These are phyloP conservation scores for Paramecium tetraurelia DNA, from an alignment of 73 alveolate genomes.

Conservation along the genomic window DNA sequence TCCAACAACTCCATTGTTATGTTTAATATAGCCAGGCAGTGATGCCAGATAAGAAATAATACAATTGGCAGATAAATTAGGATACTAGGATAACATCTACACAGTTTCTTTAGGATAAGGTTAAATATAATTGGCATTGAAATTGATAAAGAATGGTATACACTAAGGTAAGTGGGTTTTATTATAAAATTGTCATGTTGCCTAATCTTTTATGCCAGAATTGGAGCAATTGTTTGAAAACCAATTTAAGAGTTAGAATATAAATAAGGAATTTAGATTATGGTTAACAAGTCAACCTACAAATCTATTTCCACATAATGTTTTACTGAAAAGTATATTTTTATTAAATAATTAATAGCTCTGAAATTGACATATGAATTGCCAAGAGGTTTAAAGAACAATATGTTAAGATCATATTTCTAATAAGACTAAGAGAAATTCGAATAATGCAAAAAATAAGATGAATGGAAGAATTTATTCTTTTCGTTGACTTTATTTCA, in stretches of 20 bases:
- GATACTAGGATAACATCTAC: constrained; percentile 50
- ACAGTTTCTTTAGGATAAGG: constrained; percentile 93
- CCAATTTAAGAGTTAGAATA: constrained; percentile 70
- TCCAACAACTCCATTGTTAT: constrained; percentile 88
- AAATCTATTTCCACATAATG: constrained; percentile 97
- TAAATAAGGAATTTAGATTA: constrained; percentile 97
- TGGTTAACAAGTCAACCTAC: constrained; percentile 99
- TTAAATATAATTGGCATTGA: constrained; percentile 90
- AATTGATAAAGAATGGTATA: constrained; percentile 85
- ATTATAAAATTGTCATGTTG: constrained; percentile 98
- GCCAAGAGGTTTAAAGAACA: constrained; percentile 98
- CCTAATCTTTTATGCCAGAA: constrained; percentile 97
- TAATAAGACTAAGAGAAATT: constrained; percentile 66
- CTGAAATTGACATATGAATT: constrained; percentile 99
- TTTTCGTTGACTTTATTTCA: constrained; percentile 98
- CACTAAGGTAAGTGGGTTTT: constrained; percentile 99
- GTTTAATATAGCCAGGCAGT: constrained; percentile 96
- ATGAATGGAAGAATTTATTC: constrained; percentile 92
- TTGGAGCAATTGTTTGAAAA: constrained; percentile 95
- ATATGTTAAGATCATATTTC: constrained; percentile 89
- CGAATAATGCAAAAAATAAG: constrained; percentile 93
- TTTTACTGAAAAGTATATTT: constrained; percentile 80
- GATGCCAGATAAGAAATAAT: constrained; percentile 79
- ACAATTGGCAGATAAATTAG: not conserved
- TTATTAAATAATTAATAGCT: constrained; percentile 60